A percentile compares a stretch with the other conserved stretches of the same genome.
phyloP scores from a whole-genome alignment of 1,139 yeast genomes.

The Hemisphaericaspora subhashii region DNA sequence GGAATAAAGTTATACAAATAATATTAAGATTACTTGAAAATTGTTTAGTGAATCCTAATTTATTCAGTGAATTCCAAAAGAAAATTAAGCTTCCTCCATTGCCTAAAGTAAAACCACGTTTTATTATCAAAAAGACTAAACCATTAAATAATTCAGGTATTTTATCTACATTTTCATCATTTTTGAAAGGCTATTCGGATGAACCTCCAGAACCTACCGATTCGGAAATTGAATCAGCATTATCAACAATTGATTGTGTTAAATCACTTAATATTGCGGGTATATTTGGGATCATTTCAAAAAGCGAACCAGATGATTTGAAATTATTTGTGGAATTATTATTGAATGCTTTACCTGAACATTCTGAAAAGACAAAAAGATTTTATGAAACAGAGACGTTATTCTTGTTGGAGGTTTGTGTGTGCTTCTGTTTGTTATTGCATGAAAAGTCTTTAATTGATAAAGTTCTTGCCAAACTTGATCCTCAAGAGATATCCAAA shows the following conservation, averaged over 20 bases:
- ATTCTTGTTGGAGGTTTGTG: constrained; percentile 55
- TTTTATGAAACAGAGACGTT: constrained; percentile 55
- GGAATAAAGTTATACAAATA: constrained; percentile 63
- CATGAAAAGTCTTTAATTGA: constrained; percentile 35
- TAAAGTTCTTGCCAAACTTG: constrained; percentile 23
- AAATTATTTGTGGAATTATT: constrained; percentile 23
- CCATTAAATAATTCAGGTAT: constrained; percentile 70
- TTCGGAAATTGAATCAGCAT: constrained; percentile 84
- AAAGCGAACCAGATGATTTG: constrained; percentile 27
- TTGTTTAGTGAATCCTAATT: constrained; percentile 67
- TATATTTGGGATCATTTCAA: constrained; percentile 47
- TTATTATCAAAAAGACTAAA: constrained; percentile 60
- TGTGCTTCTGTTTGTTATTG: constrained; percentile 50
- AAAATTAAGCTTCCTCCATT: constrained; percentile 51
- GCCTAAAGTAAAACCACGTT: constrained; percentile 64
- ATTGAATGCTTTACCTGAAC: constrained; percentile 31
- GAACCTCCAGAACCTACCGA: constrained; percentile 90
- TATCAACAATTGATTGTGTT: constrained; percentile 80
- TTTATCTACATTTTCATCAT: constrained; percentile 87
- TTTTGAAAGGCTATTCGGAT: constrained; percentile 82
- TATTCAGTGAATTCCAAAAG: constrained; percentile 64
- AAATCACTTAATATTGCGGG: constrained; percentile 60
- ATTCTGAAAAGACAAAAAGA: constrained; percentile 38
- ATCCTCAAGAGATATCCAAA: constrained; percentile 25
- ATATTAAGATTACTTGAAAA: constrained; percentile 69